Evolutionary conservation across 306 rosid species (phyloP).

Genomic region (Mimosa pudica): DNA sequence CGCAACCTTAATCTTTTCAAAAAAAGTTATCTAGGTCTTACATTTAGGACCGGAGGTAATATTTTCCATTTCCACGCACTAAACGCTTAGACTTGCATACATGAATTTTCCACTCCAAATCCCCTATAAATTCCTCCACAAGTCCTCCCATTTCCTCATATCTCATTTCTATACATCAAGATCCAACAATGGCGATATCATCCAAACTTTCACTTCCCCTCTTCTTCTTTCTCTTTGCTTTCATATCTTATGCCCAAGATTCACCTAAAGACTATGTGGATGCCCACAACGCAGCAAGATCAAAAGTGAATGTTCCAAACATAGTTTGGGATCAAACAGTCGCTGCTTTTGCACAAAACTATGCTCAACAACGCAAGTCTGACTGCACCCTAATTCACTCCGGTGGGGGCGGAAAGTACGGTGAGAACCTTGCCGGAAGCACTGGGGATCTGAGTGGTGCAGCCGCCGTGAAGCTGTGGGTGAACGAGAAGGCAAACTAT

Average conservation of each 20-base stretch:
- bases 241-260: slow-evolving; percentile 33
- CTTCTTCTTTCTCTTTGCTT: neutral
- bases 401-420: slow-evolving; percentile 33
- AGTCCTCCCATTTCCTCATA: neutral
- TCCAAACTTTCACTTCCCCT: neutral
- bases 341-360: slow-evolving; percentile 33
- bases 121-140: neutral
- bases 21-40: too few species aligned
- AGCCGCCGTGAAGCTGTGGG: slow-evolving; percentile 38
- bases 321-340: slow-evolving; percentile 32
- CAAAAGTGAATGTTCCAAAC: slow-evolving; percentile 8
- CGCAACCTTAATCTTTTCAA: too few species aligned
- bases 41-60: too few species aligned
- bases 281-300: slow-evolving; percentile 42
- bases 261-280: slow-evolving; percentile 36
- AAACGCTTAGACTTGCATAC: neutral
- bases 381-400: slow-evolving; percentile 46
- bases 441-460: slow-evolving; percentile 23
- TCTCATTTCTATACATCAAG: neutral
- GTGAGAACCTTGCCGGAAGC: slow-evolving; percentile 46
- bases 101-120: neutral
- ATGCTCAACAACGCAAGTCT: slow-evolving; percentile 11
- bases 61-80: neutral
- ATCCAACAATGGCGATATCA: neutral
- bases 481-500: slow-evolving; percentile 38